Percentiles rank a stretch among this genome's conserved stretches.
Evolutionary conservation across 2,329 filamentous ascomycete species (phyloP).

Genomic region (Hypoxylon sp.): DNA sequence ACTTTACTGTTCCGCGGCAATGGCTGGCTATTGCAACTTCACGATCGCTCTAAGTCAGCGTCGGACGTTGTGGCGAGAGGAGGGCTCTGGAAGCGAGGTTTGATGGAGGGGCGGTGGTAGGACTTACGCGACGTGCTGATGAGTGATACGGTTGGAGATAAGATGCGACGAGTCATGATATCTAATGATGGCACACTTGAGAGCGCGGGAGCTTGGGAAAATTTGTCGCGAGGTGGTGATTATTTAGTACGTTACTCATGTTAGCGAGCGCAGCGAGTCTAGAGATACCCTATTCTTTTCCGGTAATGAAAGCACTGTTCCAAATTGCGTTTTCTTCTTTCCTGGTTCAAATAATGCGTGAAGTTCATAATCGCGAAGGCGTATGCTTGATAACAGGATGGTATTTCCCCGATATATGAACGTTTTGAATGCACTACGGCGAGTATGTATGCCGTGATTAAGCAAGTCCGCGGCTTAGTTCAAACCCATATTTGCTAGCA

Average conservation of each 20-base stretch:
- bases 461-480: not conserved
- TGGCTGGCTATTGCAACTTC: constrained; percentile 36
- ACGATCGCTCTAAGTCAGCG: constrained; percentile 18
- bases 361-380: not conserved
- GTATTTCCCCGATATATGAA: not conserved
- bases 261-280: constrained; percentile 41
- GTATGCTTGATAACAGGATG: not conserved
- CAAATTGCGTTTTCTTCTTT: constrained; percentile 14
- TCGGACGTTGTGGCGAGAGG: constrained; percentile 34
- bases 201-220: constrained; percentile 30
- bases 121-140: constrained; percentile 12
- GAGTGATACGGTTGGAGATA: constrained; percentile 24
- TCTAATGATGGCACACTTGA: constrained; percentile 27
- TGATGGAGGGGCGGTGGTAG: not conserved
- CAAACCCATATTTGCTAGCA: constrained; percentile 13
- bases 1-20: constrained; percentile 27
- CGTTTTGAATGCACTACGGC: not conserved
- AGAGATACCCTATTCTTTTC: constrained; percentile 47
- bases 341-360: not conserved
- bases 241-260: constrained; percentile 28
- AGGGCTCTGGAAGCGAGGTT: constrained; percentile 47
- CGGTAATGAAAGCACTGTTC: constrained; percentile 36
- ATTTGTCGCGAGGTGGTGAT: constrained; percentile 34
- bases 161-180: constrained; percentile 33
- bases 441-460: not conserved